Evolutionary conservation across 1,139 yeast genomes (phyloP).

Genomic region (Candida tetrigidarum): DNA sequence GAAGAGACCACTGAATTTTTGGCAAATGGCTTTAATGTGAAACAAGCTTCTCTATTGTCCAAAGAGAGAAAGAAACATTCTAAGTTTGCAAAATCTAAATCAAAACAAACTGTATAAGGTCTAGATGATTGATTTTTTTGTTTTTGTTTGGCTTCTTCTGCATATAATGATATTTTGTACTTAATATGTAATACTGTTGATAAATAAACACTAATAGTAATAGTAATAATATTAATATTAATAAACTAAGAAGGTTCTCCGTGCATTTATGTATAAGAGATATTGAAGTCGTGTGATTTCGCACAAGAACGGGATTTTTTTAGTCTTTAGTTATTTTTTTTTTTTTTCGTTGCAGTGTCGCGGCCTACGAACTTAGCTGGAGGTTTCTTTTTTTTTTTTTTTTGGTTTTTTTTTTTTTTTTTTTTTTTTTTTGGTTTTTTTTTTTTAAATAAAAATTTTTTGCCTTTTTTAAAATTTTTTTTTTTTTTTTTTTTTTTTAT

Average conservation of each 20-base stretch:
- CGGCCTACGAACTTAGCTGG: no score
- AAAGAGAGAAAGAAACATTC: conserved; percentile 43
- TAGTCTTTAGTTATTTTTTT: neutral
- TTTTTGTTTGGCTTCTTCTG: no score
- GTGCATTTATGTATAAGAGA: neutral
- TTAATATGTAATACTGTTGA: neutral
- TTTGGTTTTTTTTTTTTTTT: neutral
- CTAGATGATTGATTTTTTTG: conserved; percentile 1
- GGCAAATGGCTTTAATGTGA: conserved; percentile 83
- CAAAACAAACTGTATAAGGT: conserved; percentile 10
- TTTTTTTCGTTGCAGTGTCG: neutral
- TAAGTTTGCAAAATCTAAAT: conserved; percentile 19
- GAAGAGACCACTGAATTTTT: conserved; percentile 88
- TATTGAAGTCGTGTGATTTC: neutral
- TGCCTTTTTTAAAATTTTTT: neutral
- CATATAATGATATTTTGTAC: neutral
- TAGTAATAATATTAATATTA: no score
- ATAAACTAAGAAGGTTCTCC: no score
- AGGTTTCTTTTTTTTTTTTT: no score
- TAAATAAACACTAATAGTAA: no score
- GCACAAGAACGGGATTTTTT: neutral
- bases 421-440: neutral
- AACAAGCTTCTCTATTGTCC: conserved; percentile 68
- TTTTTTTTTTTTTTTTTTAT: no score
- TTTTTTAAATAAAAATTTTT: no score